Conservation (phyloP, 495 filamentous ascomycete genomes). For the Podospora australis region DNA sequence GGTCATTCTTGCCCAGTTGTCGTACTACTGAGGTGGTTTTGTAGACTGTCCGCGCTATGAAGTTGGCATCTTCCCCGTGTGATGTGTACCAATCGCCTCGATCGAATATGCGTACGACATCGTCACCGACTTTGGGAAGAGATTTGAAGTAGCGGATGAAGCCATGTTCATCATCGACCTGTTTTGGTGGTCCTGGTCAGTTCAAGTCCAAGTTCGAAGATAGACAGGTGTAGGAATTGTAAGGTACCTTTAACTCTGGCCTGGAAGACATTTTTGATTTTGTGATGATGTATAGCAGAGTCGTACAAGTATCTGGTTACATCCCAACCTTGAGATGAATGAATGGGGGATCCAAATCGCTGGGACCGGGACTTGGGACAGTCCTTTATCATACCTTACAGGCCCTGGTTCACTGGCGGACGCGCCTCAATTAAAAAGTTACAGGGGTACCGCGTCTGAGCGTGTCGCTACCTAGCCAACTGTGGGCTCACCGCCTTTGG, state of each 20-base stretch:
- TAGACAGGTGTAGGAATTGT: not conserved
- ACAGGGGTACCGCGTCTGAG: constrained; percentile 14
- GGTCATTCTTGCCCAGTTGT: constrained; percentile 76
- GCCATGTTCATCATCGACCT: constrained; percentile 89
- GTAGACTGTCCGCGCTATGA: constrained; percentile 93
- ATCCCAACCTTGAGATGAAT: not conserved
- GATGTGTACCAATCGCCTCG: constrained; percentile 93
- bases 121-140: constrained; percentile 59
- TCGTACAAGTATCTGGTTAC: not conserved
- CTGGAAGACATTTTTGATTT: constrained; percentile 68
- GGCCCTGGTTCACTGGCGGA: constrained; percentile 10
- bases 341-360: not conserved
- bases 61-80: constrained; percentile 85
- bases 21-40: constrained; percentile 94
- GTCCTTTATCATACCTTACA: not conserved
- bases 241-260: constrained; percentile 75
- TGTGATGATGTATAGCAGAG: not conserved
- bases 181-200: constrained; percentile 10
- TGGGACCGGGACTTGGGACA: not conserved
- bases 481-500: constrained; percentile 3
- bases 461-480: not conserved
- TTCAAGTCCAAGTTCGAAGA: too few relatives aligned
- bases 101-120: constrained; percentile 85
- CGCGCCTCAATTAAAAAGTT: constrained; percentile 22
- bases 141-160: constrained; percentile 93